Evolutionary conservation across 768 basidiomycete species (phyloP).

Genomic region (Daedalea quercina): DNA sequence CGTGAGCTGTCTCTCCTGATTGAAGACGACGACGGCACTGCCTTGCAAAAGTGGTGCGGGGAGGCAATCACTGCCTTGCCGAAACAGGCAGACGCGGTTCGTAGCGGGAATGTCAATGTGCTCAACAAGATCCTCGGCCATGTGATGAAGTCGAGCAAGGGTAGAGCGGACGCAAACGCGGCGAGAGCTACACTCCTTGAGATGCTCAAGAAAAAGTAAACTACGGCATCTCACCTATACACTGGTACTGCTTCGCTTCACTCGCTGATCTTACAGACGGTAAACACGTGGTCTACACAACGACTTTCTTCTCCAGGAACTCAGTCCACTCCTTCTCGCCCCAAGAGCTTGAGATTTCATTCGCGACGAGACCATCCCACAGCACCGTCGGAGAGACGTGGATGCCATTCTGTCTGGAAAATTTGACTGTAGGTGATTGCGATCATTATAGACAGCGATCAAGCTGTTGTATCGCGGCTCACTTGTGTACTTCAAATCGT

Average conservation of each 20-base stretch:
- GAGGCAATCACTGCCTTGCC: slow-evolving; percentile 64
- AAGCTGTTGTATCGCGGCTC: slow-evolving; percentile 20
- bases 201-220: slow-evolving; percentile 25
- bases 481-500: slow-evolving; percentile 89
- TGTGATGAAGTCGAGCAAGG: slow-evolving; percentile 79
- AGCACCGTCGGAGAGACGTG: slow-evolving; percentile 85
- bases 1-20: slow-evolving; percentile 42
- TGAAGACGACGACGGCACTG: slow-evolving; percentile 25
- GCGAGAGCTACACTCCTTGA: slow-evolving; percentile 45
- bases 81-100: slow-evolving; percentile 56
- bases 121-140: slow-evolving; percentile 76
- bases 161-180: slow-evolving; percentile 67
- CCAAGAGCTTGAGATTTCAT: slow-evolving; percentile 78
- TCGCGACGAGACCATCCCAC: slow-evolving; percentile 70
- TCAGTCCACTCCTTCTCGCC: slow-evolving; percentile 73
- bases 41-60: slow-evolving; percentile 49
- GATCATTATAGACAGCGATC: not conserved
- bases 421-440: slow-evolving; percentile 59
- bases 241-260: not conserved
- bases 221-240: too few species aligned
- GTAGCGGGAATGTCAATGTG: slow-evolving; percentile 67
- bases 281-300: slow-evolving; percentile 2
- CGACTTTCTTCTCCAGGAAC: slow-evolving; percentile 59
- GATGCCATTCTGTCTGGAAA: slow-evolving; percentile 83
- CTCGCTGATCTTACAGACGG: slow-evolving; percentile 9